Evolutionary conservation across 352 stramenopile genomes (phyloP), one percentile per base, ranked within the genome.

Genomic region (Pythium phragmitis): DNA sequence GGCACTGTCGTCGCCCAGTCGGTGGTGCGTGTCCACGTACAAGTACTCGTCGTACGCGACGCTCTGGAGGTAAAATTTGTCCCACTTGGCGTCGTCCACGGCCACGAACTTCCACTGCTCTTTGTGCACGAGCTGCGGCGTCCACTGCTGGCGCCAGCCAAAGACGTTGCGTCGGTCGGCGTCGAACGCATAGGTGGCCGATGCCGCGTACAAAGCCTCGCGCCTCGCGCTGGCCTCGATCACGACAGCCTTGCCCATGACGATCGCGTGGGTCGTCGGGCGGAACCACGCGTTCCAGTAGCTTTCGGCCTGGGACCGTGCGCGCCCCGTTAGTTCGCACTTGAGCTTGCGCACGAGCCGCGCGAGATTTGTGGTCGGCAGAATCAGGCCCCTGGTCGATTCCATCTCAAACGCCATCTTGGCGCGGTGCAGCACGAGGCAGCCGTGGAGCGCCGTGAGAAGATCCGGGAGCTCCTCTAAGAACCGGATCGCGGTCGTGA

Each of bases 11-110:
- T 30, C 26, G 4, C 26, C 26, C 26, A 30, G 26, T 30, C 26
- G 26, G 1, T 30, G 26, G 26, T 5, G 26, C 26, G 26, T 30
- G 26, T 30, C 26, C 26, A 30, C 26, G 26, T 30, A 30, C 26
- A 30, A 30, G 26, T 30, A 89, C 68, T 87, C 78, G 16, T 84
- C 67, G 39, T 76, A 85, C 1, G 42, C 53, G 12, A 80, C 76
- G 54, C 65, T 87, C 59, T 85, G 80, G 19, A 89, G 59, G 33
- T 82, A 65, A 56, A 89, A 89, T 2, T 74, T 77, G 45, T 89
- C 78, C 48, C 21, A 54, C 17, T 30, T 30, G 26, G 48, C 11
- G 11, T 14, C 23, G 48, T 37, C 21, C 28, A 54, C 48, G 48
- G 48, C 4, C 46, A 54, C 28, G 9, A 54, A 33, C 16, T 33